Evolutionary conservation across 495 filamentous ascomycete genomes (phyloP), one percentile per base, ranked within the genome.

Genomic region (Amphirosellinia nigrospora): DNA sequence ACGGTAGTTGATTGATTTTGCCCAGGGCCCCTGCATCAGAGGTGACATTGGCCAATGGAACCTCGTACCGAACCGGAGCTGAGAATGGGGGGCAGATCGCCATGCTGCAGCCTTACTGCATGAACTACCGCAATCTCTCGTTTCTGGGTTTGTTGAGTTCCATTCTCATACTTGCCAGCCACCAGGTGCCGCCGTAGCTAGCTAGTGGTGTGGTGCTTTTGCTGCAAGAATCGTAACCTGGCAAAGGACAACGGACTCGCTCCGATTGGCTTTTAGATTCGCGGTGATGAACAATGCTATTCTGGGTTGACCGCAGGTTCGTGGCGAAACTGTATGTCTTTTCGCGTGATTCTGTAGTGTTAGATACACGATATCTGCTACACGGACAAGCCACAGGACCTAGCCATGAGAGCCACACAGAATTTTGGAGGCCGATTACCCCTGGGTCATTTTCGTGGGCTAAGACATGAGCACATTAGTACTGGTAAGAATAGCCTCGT

Each of bases 51-150:
- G 11, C 60, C 60, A 45, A 45, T 63, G 39, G 13, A 45, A 19
- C 16, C n/a, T 6, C 39, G 26, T 34, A 21, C 39, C 39, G 23
- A 30, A 0, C 39, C 21, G 2, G 21, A 32, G 28, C 26, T 32
- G 26, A 21, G 39, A 43, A 4, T 7, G 39, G 39, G 19, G 1
- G 16, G 4, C 4, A n/a, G 60, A 46, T 63, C 36, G 23, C 28
- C 39, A 19, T 39, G 21, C 60, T 63, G 60, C 60, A 63, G 39
- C 60, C 39, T 32, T 46, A 45, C 60, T 63, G 60, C 60, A 45
- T 41, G 60, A 63, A 63, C 60, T 63, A 61, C 60, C 60, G 60
- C 11, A 15, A 15, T 63, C 13, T 9, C n/a, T 16, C 36, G 11
- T 63, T 45, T n/a, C 15, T 63, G 39, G 60, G 15, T 19, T 41